These are phyloP conservation scores for Coemansia sp. DNA, from an alignment of 192 early-diverging fungal genomes.

Conservation along the genomic window DNA sequence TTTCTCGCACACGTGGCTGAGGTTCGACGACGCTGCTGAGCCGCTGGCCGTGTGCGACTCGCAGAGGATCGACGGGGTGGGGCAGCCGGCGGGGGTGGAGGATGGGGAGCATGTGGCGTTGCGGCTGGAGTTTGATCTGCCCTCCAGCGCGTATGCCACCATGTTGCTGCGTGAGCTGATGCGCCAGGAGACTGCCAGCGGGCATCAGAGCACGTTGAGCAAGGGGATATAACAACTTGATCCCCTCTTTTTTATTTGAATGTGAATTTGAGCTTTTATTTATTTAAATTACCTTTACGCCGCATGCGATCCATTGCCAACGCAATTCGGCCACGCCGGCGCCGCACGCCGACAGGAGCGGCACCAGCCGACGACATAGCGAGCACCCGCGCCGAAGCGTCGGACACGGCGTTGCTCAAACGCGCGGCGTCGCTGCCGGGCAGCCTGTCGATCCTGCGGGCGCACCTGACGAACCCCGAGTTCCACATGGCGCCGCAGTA, in stretches of 20 bases:
- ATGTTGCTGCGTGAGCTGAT: conserved; percentile 94
- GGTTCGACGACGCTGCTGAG: conserved; percentile 61
- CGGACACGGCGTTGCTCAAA: conserved; percentile 30
- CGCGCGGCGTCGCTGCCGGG: conserved; percentile 47
- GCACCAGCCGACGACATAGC: too few species aligned
- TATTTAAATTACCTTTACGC: not conserved
- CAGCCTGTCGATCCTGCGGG: conserved; percentile 48
- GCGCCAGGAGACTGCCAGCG: conserved; percentile 60
- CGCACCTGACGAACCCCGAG: conserved; percentile 47
- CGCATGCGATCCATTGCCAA: conserved; percentile 34
- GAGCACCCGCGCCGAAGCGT: conserved; percentile 7
- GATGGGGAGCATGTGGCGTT: conserved; percentile 73
- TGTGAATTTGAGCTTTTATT: not conserved
- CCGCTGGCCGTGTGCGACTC: conserved; percentile 64
- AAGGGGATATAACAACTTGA: not conserved
- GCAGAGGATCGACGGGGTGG: conserved; percentile 57
- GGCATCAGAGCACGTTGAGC: conserved; percentile 52
- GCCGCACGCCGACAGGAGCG: not conserved
- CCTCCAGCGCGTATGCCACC: conserved; percentile 88
- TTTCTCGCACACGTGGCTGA: conserved; percentile 63
- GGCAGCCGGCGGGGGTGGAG: conserved; percentile 33
- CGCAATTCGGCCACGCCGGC: conserved; percentile 31
- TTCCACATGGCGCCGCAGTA: conserved; percentile 53
- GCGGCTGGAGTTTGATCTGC: conserved; percentile 72
- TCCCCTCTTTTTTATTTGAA: not conserved